Evolutionary conservation across 2,329 filamentous ascomycete genomes (phyloP).

Genomic region (Dothideomycetidae sp.): DNA sequence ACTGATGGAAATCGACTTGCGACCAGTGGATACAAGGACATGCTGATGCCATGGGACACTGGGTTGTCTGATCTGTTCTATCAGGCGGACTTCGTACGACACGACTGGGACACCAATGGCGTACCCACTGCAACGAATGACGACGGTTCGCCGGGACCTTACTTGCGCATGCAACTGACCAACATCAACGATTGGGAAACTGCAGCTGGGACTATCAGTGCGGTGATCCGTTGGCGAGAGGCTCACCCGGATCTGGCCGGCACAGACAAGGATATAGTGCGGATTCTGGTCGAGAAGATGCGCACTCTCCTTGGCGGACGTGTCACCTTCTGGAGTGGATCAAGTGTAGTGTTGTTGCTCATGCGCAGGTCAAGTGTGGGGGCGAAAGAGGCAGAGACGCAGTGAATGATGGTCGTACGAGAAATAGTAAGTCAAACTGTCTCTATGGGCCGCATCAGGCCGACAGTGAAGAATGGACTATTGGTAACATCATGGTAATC

Average conservation of each 20-base stretch:
- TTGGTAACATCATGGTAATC: no score
- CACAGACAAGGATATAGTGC: slow-evolving; percentile 24
- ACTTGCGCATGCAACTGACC: slow-evolving; percentile 14
- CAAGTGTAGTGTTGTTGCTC: neutral
- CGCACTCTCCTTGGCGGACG: neutral
- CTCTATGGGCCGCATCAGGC: no score
- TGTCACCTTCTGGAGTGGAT: neutral
- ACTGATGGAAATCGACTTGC: slow-evolving; percentile 31
- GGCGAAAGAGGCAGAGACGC: no score
- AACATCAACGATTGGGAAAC: slow-evolving; percentile 26
- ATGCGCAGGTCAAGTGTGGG: neutral
- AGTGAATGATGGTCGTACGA: no score
- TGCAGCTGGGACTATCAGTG: slow-evolving; percentile 27
- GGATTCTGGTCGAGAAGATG: neutral
- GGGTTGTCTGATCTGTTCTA: slow-evolving; percentile 27
- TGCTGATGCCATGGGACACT: slow-evolving; percentile 38
- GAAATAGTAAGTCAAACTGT: no score
- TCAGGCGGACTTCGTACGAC: slow-evolving; percentile 25
- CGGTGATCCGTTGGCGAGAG: slow-evolving; percentile 32
- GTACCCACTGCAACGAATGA: slow-evolving; percentile 12
- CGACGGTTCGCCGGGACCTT: slow-evolving; percentile 14
- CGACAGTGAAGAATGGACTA: no score
- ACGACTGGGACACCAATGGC: slow-evolving; percentile 29
- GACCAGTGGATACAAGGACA: slow-evolving; percentile 27
- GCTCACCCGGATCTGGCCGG: slow-evolving; percentile 29